These are phyloP conservation scores for Leavenworthia alabamica DNA, from an alignment of 345 rosid genomes.

Conservation along the genomic window DNA sequence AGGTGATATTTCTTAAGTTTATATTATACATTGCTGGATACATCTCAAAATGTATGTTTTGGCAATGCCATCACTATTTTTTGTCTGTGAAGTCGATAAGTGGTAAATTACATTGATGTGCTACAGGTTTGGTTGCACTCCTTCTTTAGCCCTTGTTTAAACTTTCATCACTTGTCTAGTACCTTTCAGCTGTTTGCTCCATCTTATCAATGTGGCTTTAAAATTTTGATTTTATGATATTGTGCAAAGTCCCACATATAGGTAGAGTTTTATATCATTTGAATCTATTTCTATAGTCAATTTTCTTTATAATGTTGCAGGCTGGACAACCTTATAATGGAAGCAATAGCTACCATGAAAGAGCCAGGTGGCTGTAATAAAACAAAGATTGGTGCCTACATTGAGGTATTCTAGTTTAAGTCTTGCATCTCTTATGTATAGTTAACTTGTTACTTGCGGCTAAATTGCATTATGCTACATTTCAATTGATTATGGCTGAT, in stretches of 20 bases:
- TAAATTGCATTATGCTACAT: not conserved
- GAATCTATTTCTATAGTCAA: not conserved
- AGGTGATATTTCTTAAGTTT: not conserved
- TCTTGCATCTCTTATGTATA: not conserved
- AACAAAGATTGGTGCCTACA: slow-evolving; percentile 71
- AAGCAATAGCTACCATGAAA: slow-evolving; percentile 75
- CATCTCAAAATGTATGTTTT: not conserved
- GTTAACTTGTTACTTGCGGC: not conserved
- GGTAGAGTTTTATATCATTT: not conserved
- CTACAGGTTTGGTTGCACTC: not conserved
- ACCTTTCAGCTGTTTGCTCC: slow-evolving; percentile 2
- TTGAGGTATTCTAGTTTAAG: slow-evolving; percentile 53
- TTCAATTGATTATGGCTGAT: slow-evolving; percentile 4
- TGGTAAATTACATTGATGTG: not conserved
- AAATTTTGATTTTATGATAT: not conserved
- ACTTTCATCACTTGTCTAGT: not conserved
- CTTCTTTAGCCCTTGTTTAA: not conserved
- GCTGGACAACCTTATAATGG: slow-evolving; percentile 86
- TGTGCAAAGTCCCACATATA: not conserved
- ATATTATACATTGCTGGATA: not conserved
- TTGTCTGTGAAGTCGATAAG: not conserved
- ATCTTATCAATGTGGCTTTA: not conserved
- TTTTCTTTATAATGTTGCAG: slow-evolving; percentile 28
- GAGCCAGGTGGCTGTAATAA: slow-evolving; percentile 93
- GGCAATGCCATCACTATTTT: not conserved